Percentiles rank a stretch among this genome's conserved stretches.
These are phyloP conservation scores for Prunus campanulata DNA, from an alignment of 306 rosid species.

Conservation along the genomic window DNA sequence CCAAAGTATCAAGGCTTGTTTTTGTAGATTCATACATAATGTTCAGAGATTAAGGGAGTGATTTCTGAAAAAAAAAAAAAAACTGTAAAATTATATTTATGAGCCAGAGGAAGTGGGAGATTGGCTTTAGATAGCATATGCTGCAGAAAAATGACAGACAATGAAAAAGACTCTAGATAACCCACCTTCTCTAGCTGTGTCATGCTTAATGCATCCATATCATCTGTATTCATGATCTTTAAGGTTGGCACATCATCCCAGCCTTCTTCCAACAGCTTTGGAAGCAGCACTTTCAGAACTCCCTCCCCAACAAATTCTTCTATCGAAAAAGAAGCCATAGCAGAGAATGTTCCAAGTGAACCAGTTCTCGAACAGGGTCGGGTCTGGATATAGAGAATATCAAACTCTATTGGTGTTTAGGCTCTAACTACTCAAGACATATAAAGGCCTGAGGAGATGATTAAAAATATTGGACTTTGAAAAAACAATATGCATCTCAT, in stretches of 20 bases:
- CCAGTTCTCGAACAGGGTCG: background rate
- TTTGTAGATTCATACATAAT: background rate
- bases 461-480: conserved; percentile 2
- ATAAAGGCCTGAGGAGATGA: conserved; percentile 2
- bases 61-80: background rate
- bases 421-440: conserved; percentile 5
- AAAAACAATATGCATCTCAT: background rate
- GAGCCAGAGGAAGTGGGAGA: too few relatives aligned
- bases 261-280: conserved; percentile 71
- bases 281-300: conserved; percentile 60
- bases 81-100: background rate
- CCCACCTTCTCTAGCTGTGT: conserved; percentile 70
- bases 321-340: conserved; percentile 79
- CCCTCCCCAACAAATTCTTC: conserved; percentile 85
- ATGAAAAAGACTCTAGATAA: conserved; percentile 3
- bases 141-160: background rate
- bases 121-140: background rate
- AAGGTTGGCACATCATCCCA: conserved; percentile 94
- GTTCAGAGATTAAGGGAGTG: background rate
- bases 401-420: conserved; percentile 12
- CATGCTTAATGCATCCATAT: conserved; percentile 75
- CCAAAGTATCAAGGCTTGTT: background rate
- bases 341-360: conserved; percentile 13
- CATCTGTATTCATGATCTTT: conserved; percentile 75
- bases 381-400: conserved; percentile 2